These are phyloP conservation scores for Mycocentrospora acerina DNA, from an alignment of 2,329 filamentous ascomycete genomes.

Conservation along the genomic window DNA sequence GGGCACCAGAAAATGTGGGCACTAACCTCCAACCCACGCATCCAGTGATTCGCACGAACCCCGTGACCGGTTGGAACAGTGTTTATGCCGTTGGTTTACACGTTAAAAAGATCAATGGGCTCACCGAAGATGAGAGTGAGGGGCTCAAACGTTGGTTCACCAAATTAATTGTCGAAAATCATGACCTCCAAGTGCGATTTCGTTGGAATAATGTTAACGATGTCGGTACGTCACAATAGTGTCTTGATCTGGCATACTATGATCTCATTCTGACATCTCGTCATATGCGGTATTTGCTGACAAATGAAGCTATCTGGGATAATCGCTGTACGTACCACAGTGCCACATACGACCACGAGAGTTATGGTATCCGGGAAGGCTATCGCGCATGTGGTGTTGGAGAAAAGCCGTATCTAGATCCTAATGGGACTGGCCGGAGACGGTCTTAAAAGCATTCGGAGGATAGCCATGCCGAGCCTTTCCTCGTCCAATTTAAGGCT, in stretches of 20 bases:
- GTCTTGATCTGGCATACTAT: no score
- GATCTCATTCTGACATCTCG: no score
- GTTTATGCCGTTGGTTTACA: conserved; percentile 47
- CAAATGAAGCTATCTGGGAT: conserved; percentile 67
- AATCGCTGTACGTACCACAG: conserved; percentile 60
- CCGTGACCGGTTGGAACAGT: conserved; percentile 59
- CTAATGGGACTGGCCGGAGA: background rate
- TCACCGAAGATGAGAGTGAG: conserved; percentile 47
- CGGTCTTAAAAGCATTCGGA: no score
- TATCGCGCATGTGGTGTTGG: background rate
- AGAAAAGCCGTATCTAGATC: background rate
- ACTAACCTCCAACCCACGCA: conserved; percentile 49
- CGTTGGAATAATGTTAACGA: conserved; percentile 50
- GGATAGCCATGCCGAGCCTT: no score
- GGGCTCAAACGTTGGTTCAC: conserved; percentile 46
- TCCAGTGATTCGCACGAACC: conserved; percentile 58
- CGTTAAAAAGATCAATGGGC: conserved; percentile 48
- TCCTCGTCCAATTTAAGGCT: no score
- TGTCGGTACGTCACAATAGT: conserved; percentile 44
- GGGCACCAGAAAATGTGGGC: conserved; percentile 55
- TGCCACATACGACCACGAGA: background rate
- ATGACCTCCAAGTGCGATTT: conserved; percentile 46
- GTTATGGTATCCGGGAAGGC: background rate
- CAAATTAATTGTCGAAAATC: conserved; percentile 36
- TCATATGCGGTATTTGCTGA: no score